Evolutionary conservation across 306 rosid genomes (phyloP).

Genomic region (Sindora glabra): DNA sequence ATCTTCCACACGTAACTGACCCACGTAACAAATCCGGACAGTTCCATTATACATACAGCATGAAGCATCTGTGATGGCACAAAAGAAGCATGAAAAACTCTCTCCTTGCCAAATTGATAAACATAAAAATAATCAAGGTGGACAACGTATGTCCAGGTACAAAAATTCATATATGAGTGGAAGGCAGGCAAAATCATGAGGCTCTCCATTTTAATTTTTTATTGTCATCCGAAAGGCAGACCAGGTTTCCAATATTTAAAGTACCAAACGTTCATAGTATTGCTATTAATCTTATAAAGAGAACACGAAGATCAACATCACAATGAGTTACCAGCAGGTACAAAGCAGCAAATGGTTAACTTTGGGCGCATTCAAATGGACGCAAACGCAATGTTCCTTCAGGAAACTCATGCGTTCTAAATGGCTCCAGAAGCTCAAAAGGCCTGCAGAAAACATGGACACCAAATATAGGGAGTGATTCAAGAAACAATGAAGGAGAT

Average conservation of each 20-base stretch:
- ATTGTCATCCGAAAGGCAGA: too few species aligned
- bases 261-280: too few species aligned
- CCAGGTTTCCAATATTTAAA: too few species aligned
- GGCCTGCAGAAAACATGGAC: slow-evolving; percentile 46
- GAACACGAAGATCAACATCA: neutral
- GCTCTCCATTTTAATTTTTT: too few species aligned
- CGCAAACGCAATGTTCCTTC: slow-evolving; percentile 87
- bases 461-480: neutral
- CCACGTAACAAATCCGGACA: neutral
- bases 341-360: slow-evolving; percentile 34
- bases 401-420: slow-evolving; percentile 78
- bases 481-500: too few species aligned
- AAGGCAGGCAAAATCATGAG: neutral
- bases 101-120: too few species aligned
- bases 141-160: too few species aligned
- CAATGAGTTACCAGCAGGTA: slow-evolving; percentile 9
- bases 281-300: too few species aligned
- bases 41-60: neutral
- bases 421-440: slow-evolving; percentile 70
- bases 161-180: too few species aligned
- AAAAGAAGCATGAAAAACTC: neutral
- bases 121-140: too few species aligned
- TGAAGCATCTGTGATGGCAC: slow-evolving; percentile 1
- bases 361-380: slow-evolving; percentile 96
- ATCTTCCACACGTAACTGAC: neutral